Conservation (phyloP, 2,329 filamentous ascomycete species). For the Pseudocercospora fijiensis region DNA sequence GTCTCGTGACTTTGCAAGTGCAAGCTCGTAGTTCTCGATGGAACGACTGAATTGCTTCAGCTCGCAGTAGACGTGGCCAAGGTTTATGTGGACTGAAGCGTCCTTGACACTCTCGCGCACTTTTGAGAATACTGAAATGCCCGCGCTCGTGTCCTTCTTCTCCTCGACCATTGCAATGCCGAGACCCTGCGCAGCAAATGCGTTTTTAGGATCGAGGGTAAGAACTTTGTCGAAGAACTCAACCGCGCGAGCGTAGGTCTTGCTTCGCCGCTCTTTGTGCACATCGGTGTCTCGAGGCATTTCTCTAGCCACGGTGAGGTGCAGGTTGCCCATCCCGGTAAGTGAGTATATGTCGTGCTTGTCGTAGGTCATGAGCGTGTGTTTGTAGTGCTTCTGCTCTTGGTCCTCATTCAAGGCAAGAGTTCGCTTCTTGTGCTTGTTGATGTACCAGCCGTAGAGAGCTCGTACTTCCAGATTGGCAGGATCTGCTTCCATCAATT, state of each 20-base stretch:
- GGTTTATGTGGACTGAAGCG: conserved; percentile 82
- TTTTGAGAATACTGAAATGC: conserved; percentile 84
- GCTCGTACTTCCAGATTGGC: conserved; percentile 87
- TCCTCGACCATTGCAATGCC: conserved; percentile 93
- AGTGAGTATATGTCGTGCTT: conserved; percentile 98
- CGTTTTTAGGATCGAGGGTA: conserved; percentile 90
- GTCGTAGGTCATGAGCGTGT: conserved; percentile 88
- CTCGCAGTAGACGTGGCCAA: conserved; percentile 90
- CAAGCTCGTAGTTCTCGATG: conserved; percentile 89
- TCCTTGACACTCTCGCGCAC: conserved; percentile 85
- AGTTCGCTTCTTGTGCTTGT: conserved; percentile 80
- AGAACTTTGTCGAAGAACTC: conserved; percentile 99
- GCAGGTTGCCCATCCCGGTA: conserved; percentile 96
- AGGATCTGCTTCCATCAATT: conserved; percentile 80
- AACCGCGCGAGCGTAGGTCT: conserved; percentile 84
- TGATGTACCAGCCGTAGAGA: conserved; percentile 92
- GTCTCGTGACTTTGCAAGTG: conserved; percentile 74
- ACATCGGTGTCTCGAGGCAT: conserved; percentile 88
- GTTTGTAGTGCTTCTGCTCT: conserved; percentile 93
- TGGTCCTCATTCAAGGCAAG: conserved; percentile 81
- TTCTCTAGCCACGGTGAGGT: conserved; percentile 81
- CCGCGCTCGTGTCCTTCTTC: conserved; percentile 80
- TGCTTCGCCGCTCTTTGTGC: conserved; percentile 86
- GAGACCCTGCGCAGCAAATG: conserved; percentile 92
- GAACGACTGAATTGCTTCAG: conserved; percentile 85